Percentiles rank a stretch among this genome's conserved stretches.
Conservation (phyloP, 1,284 basidiomycete genomes). For the Sparassis latifolia region DNA sequence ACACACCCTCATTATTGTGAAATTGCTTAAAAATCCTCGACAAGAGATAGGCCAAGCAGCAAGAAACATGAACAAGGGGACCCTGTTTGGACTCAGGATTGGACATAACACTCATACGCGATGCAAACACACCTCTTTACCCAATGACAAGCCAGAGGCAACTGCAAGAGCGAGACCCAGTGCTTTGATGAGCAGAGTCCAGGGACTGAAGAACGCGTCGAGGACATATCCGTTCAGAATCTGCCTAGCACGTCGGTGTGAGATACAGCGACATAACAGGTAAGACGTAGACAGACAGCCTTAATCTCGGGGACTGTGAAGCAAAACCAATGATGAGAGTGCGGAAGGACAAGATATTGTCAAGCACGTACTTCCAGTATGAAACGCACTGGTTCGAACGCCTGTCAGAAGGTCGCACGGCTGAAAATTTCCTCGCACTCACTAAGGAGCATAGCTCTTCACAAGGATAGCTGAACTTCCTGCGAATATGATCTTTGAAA, state of each 20-base stretch:
- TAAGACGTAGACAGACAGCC: slow-evolving; percentile 38
- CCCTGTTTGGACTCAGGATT: slow-evolving; percentile 34
- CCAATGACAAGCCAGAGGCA: slow-evolving; percentile 71
- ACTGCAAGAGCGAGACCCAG: slow-evolving; percentile 72
- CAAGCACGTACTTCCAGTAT: slow-evolving; percentile 64
- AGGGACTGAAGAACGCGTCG: slow-evolving; percentile 62
- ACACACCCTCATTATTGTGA: slow-evolving; percentile 52
- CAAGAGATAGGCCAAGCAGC: slow-evolving; percentile 58
- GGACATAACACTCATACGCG: background rate
- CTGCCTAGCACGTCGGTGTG: slow-evolving; percentile 26
- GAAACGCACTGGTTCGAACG: slow-evolving; percentile 49
- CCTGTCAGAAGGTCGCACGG: slow-evolving; percentile 2
- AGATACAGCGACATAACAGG: background rate
- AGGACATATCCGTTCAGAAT: slow-evolving; percentile 71
- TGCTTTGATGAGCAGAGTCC: slow-evolving; percentile 73
- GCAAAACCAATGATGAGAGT: slow-evolving; percentile 4
- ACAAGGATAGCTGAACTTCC: slow-evolving; percentile 63
- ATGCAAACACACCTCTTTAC: slow-evolving; percentile 50
- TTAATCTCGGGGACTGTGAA: slow-evolving; percentile 68
- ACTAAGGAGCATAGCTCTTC: slow-evolving; percentile 65
- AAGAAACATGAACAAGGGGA: slow-evolving; percentile 65
- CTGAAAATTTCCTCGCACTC: slow-evolving; percentile 21
- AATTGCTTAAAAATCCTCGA: slow-evolving; percentile 51
- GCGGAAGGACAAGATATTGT: background rate
- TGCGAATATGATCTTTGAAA: slow-evolving; percentile 49